Percentiles rank a stretch among this genome's conserved stretches.
These are phyloP conservation scores for Gossypium turneri DNA, from an alignment of 345 rosid genomes.

Conservation along the genomic window DNA sequence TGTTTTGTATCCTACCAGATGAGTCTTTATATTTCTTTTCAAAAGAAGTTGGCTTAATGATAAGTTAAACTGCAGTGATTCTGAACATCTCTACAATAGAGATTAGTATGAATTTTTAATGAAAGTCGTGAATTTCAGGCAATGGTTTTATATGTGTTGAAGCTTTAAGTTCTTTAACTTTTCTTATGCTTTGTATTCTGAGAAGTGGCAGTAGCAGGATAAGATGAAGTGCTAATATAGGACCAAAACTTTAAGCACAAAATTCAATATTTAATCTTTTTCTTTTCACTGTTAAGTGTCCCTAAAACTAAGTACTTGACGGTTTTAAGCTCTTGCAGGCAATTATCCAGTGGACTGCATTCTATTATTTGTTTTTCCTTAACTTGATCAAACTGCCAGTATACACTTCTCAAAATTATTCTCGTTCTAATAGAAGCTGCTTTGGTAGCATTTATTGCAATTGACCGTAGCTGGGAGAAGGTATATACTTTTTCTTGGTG, in stretches of 20 bases:
- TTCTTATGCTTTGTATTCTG: neutral
- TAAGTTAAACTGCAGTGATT: neutral
- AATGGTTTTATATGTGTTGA: neutral
- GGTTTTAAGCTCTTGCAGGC: neutral
- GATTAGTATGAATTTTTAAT: neutral
- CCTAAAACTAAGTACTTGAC: neutral
- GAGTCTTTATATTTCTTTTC: conserved; percentile 6
- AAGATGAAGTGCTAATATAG: neutral
- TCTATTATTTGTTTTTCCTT: conserved; percentile 20
- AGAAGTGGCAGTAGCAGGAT: neutral
- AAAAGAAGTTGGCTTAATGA: neutral
- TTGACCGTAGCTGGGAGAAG: conserved; percentile 80
- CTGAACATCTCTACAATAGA: neutral
- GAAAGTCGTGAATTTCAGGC: neutral
- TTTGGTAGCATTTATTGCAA: conserved; percentile 71
- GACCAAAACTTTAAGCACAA: neutral
- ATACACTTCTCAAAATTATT: conserved; percentile 58
- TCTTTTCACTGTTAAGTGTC: neutral
- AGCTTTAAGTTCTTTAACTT: neutral
- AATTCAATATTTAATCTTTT: neutral
- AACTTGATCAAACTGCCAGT: conserved; percentile 40
- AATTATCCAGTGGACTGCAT: neutral
- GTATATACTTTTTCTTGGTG: conserved; percentile 31
- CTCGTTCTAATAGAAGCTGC: conserved; percentile 69
- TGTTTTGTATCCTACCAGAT: conserved; percentile 84